phyloP scores from a whole-genome alignment of 345 rosid genomes.

The Lumnitzera littorea region DNA sequence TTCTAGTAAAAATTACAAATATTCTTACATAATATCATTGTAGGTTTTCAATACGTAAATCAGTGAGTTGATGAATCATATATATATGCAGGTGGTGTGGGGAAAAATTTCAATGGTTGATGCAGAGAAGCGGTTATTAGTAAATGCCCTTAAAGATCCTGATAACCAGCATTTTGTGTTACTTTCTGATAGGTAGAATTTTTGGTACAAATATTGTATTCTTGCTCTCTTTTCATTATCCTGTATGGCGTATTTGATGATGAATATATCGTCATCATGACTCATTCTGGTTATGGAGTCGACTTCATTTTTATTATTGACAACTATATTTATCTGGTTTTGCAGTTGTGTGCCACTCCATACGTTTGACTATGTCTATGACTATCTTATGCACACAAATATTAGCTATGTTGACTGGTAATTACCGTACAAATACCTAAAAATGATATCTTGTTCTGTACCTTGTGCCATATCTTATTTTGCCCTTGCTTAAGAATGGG shows the following conservation, averaged over 20 bases:
- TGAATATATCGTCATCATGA: neutral
- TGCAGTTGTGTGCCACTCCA: conserved; percentile 94
- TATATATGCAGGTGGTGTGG: conserved; percentile 66
- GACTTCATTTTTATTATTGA: conserved; percentile 1
- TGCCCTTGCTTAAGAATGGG: neutral
- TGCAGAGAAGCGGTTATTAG: conserved; percentile 90
- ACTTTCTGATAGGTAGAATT: conserved; percentile 82
- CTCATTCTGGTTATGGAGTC: conserved; percentile 1
- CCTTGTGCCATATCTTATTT: neutral
- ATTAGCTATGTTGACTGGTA: conserved; percentile 93
- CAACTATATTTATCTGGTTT: conserved; percentile 12
- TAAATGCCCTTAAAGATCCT: conserved; percentile 78
- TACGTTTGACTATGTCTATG: conserved; percentile 73
- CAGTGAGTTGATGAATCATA: neutral
- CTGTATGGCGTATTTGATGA: no score
- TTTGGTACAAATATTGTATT: neutral
- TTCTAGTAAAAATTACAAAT: no score
- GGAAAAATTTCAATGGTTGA: conserved; percentile 97
- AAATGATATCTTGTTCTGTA: neutral
- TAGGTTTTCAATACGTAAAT: no score
- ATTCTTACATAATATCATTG: no score
- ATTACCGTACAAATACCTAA: conserved; percentile 5
- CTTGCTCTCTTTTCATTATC: neutral
- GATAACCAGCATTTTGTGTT: conserved; percentile 94
- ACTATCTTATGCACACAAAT: conserved; percentile 77